Percentiles rank a stretch among this genome's conserved stretches.
These are phyloP conservation scores for Phaseolus coccineus DNA, from an alignment of 331 rosid genomes.

Conservation along the genomic window DNA sequence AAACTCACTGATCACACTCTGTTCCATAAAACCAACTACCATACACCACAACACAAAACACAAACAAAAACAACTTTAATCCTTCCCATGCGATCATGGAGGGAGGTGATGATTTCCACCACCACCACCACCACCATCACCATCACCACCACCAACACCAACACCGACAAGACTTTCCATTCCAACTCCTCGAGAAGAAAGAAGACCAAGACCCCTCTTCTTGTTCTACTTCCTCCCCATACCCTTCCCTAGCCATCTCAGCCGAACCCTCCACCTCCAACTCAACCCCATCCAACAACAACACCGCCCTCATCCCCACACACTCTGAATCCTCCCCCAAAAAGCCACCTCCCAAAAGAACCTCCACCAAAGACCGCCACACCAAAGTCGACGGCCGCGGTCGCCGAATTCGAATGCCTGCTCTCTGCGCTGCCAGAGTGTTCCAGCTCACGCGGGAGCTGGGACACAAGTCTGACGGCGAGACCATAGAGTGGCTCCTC, in stretches of 20 bases:
- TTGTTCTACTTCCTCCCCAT: conserved; percentile 76
- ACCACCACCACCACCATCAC: conserved; percentile 42
- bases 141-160: conserved; percentile 58
- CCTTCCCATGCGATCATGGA: conserved; percentile 87
- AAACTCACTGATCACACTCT: conserved; percentile 47
- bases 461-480: conserved; percentile 98
- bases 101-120: conserved; percentile 83
- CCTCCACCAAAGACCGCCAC: conserved; percentile 97
- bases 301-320: conserved; percentile 22
- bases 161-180: conserved; percentile 85
- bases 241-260: conserved; percentile 81
- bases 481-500: conserved; percentile 98
- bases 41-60: background rate
- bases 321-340: conserved; percentile 44
- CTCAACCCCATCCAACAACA: conserved; percentile 45
- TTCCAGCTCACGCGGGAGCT: conserved; percentile 94
- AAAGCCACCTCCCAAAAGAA: conserved; percentile 75
- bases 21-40: conserved; percentile 34
- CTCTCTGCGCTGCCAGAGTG: conserved; percentile 93
- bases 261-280: conserved; percentile 51
- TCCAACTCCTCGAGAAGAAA: conserved; percentile 90
- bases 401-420: conserved; percentile 98
- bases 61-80: background rate
- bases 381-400: conserved; percentile 98
- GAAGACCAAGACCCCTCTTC: conserved; percentile 72